Base-by-base conservation (phyloP, 1,284 basidiomycete species). In the Ceratorhiza oryzae-sativae region DNA sequence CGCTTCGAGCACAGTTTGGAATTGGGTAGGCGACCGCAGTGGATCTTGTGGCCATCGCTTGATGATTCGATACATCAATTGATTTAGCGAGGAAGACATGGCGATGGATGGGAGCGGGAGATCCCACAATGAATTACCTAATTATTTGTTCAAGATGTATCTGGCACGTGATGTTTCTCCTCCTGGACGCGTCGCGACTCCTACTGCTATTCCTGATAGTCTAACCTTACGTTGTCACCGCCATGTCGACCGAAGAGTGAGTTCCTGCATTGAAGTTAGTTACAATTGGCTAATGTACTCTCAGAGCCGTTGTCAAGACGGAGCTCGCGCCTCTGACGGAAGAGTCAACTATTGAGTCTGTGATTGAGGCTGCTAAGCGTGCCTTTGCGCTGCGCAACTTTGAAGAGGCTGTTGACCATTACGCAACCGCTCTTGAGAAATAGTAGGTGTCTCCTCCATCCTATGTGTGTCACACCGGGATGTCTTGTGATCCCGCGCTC, bases 371-470 rank as follows among this genome's bases (percentile, higher is more conserved):
- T 75, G 91, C 89, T 2, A 90, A 90, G 84, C 90, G 91, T 82
- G 93, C 94, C 1, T 92, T 93, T 80, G 93, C 93, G 36, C 86
- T 96, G 76, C 87, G 86, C 79, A 92, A 93, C 79, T 95, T 90
- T 79, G 93, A 95, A 77, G 88, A 93, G 77, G 91, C 93, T 0
- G 89, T 94, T 4, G 90, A 91, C 56, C 85, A 91, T 79, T 96
- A 95, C 81, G 92, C 91, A 36, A 89, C 87, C 55, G 93, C 93
- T 3, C 86, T 97, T 36, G 93, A 95, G 78, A 80, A 92, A 73
- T 85, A 88, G 94, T 95, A 81, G 73, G 85, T 82, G 41, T 23
- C 18, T 77, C 80, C 82, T 80, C 77, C 80, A 79, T 80, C 72
- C 73, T 51, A 13, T 30, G 34, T 75, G 68, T 25, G 61, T 48